Evolutionary conservation across 1,139 yeast genomes (phyloP), one percentile per base, ranked within the genome.

Genomic region (Hanseniaspora sp.): DNA sequence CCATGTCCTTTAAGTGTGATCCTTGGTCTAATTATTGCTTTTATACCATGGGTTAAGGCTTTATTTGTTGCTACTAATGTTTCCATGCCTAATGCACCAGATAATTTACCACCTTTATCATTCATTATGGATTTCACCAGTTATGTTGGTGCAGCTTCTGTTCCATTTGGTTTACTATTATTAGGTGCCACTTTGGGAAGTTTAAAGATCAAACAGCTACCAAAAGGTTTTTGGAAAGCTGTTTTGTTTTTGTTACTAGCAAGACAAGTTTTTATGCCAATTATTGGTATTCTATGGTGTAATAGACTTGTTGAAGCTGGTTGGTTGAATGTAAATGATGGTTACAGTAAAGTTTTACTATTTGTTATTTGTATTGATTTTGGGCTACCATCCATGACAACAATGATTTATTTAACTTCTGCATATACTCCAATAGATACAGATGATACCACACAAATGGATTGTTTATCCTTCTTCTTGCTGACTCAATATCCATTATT

Each of bases 121-220:
- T 90, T 90, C 61, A 57, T 88, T 11, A 83, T 90, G 77, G 96
- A 90, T 64, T 79, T 81, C 58, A 74, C 92, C 1, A 65, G 78
- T 17, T 90, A 90, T 65, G 71, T 90, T 2, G 96, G 96, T 1
- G 80, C 80, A 1, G 96, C 96, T 0, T 80, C 87, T 35, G 96
- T 90, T 35, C 97, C 96, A 0, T 71, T 86, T 58, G 96, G 96
- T 1, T 73, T 90, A 57, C 66, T 86, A 52, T 65, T 90, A 56
- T 68, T 90, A 39, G 97, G 97, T 2, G 95, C 94, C 12, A 86
- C 96, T 4, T 78, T 90, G 47, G 82, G 95, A 0, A 71, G 96
- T 49, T 73, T 90, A 52, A 72, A 77, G 58, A 70, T 87, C 31
- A 74, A 73, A 15, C 66, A 72, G 15, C 70, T 87, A 63, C 84